A percentile compares a stretch with the other conserved stretches of the same genome.
Conservation (phyloP, 805 yeast species). For the Candida anglica region DNA sequence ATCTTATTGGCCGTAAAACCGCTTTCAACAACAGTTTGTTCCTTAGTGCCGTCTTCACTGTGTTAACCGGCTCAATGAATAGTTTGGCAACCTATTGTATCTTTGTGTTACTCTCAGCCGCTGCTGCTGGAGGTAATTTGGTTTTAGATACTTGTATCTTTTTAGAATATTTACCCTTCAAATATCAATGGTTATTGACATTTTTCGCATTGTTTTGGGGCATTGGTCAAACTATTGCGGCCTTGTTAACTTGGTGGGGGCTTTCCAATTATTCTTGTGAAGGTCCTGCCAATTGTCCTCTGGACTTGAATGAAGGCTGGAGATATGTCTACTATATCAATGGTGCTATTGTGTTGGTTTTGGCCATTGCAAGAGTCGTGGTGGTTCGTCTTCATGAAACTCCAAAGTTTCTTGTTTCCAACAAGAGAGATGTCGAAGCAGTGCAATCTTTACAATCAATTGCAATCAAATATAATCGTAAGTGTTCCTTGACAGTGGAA, state of each 20-base stretch:
- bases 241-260: constrained; percentile 54
- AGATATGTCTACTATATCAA: constrained; percentile 50
- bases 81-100: constrained; percentile 48
- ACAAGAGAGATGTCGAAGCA: constrained; percentile 52
- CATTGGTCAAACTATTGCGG: constrained; percentile 54
- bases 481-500: constrained; percentile 42
- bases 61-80: constrained; percentile 50
- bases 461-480: constrained; percentile 45
- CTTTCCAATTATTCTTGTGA: constrained; percentile 47
- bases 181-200: constrained; percentile 49
- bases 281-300: constrained; percentile 36
- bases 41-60: constrained; percentile 46
- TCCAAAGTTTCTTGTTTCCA: constrained; percentile 53
- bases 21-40: constrained; percentile 51
- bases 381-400: constrained; percentile 44
- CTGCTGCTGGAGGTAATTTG: constrained; percentile 55
- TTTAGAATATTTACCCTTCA: constrained; percentile 47
- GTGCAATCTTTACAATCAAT: constrained; percentile 36
- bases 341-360: constrained; percentile 44
- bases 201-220: constrained; percentile 57
- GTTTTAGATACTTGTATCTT: constrained; percentile 52
- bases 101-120: constrained; percentile 40
- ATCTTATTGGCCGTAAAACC: constrained; percentile 48
- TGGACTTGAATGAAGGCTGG: constrained; percentile 57
- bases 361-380: constrained; percentile 30